phyloP scores from a whole-genome alignment of 2,329 filamentous ascomycete genomes.

The Sclerotiophoma versabilis region DNA sequence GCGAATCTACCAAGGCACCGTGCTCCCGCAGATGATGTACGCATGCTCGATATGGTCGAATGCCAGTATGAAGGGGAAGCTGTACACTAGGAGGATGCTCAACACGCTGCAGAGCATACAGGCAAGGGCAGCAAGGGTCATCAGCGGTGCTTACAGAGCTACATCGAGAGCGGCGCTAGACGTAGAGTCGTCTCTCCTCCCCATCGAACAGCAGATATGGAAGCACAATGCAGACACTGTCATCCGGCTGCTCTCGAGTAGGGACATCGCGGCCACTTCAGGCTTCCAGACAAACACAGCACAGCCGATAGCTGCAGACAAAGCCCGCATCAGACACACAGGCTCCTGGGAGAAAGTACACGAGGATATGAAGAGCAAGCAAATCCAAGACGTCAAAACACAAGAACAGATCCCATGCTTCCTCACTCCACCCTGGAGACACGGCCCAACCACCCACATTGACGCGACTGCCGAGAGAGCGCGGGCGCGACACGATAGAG shows the following conservation, averaged over 20 bases:
- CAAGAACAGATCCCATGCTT: constrained; percentile 25
- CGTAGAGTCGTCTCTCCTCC: constrained; percentile 23
- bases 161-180: constrained; percentile 30
- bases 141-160: constrained; percentile 31
- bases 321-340: not conserved
- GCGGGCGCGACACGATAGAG: constrained; percentile 18
- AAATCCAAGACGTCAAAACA: constrained; percentile 3
- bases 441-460: constrained; percentile 21
- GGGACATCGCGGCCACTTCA: not conserved
- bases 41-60: constrained; percentile 35
- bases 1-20: constrained; percentile 36
- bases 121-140: constrained; percentile 27
- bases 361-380: not conserved
- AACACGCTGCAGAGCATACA: constrained; percentile 25
- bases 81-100: constrained; percentile 24
- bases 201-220: constrained; percentile 25
- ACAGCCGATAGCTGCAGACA: not conserved
- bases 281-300: not conserved
- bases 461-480: constrained; percentile 19
- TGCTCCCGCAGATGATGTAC: constrained; percentile 42
- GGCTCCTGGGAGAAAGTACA: not conserved
- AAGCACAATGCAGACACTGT: constrained; percentile 24
- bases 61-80: constrained; percentile 19
- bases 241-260: constrained; percentile 3
- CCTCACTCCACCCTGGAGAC: constrained; percentile 19